Conservation (phyloP, 345 rosid genomes). For the Hirschfeldia incana region DNA sequence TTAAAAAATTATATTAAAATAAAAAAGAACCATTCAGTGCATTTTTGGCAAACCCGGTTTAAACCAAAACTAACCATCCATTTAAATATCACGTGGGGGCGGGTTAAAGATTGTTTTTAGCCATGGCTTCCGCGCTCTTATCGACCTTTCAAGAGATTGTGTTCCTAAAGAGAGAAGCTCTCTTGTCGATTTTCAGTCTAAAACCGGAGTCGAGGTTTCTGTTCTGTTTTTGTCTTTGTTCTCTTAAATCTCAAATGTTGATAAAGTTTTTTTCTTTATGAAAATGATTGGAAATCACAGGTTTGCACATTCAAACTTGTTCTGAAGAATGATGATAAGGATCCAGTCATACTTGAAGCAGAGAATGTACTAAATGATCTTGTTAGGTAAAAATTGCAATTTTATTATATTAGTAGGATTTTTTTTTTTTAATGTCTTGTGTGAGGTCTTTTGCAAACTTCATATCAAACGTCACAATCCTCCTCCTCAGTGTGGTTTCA, state of each 20-base stretch:
- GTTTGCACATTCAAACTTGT: conserved; percentile 91
- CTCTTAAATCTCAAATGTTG: background rate
- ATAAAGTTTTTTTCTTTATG: background rate
- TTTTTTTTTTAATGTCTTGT: background rate
- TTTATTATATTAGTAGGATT: background rate
- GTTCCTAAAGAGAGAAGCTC: conserved; percentile 73
- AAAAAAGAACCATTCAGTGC: no score
- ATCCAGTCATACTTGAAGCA: conserved; percentile 76
- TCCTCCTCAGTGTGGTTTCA: background rate
- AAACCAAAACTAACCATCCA: background rate
- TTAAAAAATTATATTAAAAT: no score
- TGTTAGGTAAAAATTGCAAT: conserved; percentile 51
- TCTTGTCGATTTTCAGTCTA: conserved; percentile 83
- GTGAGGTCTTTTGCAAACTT: no score
- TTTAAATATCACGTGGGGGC: conserved; percentile 18
- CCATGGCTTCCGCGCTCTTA: conserved; percentile 40
- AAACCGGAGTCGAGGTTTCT: conserved; percentile 77
- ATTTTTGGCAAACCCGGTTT: background rate
- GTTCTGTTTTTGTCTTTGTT: background rate
- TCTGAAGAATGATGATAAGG: conserved; percentile 82
- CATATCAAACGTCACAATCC: background rate
- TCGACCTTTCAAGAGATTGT: conserved; percentile 64
- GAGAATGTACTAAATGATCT: conserved; percentile 75
- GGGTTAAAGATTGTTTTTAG: background rate
- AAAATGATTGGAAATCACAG: conserved; percentile 27